Evolutionary conservation across 73 alveolate species (phyloP).

Genomic region (Symbiodinium pilosum): DNA sequence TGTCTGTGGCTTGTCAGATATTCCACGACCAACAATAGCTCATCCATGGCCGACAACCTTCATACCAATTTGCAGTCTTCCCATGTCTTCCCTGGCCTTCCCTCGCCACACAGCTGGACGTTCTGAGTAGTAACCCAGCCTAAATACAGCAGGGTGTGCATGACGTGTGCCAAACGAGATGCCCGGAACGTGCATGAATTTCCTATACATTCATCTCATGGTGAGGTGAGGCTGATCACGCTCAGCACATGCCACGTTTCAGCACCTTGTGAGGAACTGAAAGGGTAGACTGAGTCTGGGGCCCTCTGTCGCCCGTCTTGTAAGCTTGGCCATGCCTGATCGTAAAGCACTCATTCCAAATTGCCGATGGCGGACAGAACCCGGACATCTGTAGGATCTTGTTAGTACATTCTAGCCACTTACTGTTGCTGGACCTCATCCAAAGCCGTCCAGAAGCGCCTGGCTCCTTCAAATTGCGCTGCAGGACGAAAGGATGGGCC

Average conservation of each 20-base stretch:
- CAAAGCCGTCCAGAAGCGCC: neutral
- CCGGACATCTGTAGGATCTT: too few relatives aligned
- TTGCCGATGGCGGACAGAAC: too few relatives aligned
- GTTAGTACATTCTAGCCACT: neutral
- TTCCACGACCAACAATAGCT: too few relatives aligned
- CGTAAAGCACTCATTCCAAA: too few relatives aligned
- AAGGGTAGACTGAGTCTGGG: neutral
- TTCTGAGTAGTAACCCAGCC: conserved; percentile 82
- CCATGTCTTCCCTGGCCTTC: neutral
- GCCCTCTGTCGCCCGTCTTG: conserved; percentile 79
- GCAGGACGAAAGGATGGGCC: conserved; percentile 44
- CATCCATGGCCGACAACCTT: too few relatives aligned
- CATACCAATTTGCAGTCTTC: too few relatives aligned
- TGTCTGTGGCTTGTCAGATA: too few relatives aligned
- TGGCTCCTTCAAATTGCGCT: conserved; percentile 42
- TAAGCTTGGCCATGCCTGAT: conserved; percentile 5
- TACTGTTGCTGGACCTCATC: neutral
- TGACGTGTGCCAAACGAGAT: too few relatives aligned
- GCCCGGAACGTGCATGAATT: too few relatives aligned
- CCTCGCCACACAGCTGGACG: conserved; percentile 79
- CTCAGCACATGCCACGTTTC: neutral
- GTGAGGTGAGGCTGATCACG: too few relatives aligned
- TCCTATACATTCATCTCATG: too few relatives aligned
- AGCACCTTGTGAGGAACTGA: neutral
- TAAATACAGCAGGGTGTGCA: too few relatives aligned